phyloP scores from a whole-genome alignment of 257 asterid genomes.

The Dorcoceras hygrometricum region DNA sequence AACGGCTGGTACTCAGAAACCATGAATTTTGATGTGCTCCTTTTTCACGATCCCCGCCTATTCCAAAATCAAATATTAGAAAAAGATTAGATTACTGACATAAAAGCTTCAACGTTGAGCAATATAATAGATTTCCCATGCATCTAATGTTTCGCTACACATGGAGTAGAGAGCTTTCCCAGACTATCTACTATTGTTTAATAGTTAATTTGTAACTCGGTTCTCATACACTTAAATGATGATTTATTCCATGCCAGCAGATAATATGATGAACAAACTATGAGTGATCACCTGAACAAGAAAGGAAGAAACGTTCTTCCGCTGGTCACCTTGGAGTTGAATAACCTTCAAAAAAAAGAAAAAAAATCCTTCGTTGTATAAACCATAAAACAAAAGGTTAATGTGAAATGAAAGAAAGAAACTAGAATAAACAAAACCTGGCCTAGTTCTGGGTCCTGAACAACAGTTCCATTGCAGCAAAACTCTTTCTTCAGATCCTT shows the following conservation, averaged over 20 bases:
- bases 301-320: slow-evolving; percentile 75
- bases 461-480: slow-evolving; percentile 96
- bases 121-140: background rate
- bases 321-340: slow-evolving; percentile 87
- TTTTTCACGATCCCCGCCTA: background rate
- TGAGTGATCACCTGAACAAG: slow-evolving; percentile 30
- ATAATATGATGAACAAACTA: background rate
- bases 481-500: slow-evolving; percentile 88
- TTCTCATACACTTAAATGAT: too few relatives aligned
- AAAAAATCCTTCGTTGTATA: background rate
- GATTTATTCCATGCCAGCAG: background rate
- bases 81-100: background rate
- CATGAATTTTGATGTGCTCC: background rate
- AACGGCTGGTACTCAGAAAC: background rate
- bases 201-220: background rate
- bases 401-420: background rate
- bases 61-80: background rate
- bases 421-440: slow-evolving; percentile 39
- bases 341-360: slow-evolving; percentile 46
- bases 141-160: background rate
- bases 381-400: background rate
- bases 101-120: background rate
- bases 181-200: background rate
- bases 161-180: background rate
- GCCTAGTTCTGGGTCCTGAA: slow-evolving; percentile 87